These are phyloP conservation scores for Colletotrichum godetiae DNA, from an alignment of 2,329 filamentous ascomycete genomes.

Conservation along the genomic window DNA sequence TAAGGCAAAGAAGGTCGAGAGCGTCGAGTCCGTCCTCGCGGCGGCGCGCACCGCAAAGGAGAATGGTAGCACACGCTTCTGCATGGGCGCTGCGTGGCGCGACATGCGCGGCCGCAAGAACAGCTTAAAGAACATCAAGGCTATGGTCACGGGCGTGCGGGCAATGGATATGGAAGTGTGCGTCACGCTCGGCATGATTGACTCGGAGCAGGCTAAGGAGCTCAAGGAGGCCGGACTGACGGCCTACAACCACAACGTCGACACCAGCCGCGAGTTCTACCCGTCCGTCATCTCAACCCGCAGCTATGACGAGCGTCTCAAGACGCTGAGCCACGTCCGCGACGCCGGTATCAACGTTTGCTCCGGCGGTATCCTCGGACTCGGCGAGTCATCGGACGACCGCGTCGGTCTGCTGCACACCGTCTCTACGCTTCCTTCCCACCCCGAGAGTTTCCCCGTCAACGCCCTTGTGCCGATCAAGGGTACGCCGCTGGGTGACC, in stretches of 20 bases:
- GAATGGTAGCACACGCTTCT: slow-evolving; percentile 91
- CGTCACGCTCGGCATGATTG: slow-evolving; percentile 95
- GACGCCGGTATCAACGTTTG: slow-evolving; percentile 92
- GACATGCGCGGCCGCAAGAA: slow-evolving; percentile 94
- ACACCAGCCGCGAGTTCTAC: slow-evolving; percentile 91
- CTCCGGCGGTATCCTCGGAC: slow-evolving; percentile 86
- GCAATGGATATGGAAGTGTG: slow-evolving; percentile 90
- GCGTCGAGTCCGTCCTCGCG: slow-evolving; percentile 82
- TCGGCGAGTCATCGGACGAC: slow-evolving; percentile 83
- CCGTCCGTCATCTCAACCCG: slow-evolving; percentile 87
- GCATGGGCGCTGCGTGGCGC: slow-evolving; percentile 94
- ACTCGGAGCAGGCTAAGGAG: slow-evolving; percentile 81
- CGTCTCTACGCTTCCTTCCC: slow-evolving; percentile 80
- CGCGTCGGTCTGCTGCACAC: slow-evolving; percentile 87
- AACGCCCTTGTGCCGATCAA: slow-evolving; percentile 93
- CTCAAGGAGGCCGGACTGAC: slow-evolving; percentile 87
- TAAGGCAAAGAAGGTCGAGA: slow-evolving; percentile 81
- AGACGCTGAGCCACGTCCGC: slow-evolving; percentile 82
- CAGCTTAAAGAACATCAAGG: slow-evolving; percentile 83
- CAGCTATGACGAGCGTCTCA: slow-evolving; percentile 86
- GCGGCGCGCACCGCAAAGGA: slow-evolving; percentile 82
- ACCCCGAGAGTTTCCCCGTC: slow-evolving; percentile 92
- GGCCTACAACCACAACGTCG: slow-evolving; percentile 94
- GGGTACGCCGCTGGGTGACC: slow-evolving; percentile 85
- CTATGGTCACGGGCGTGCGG: slow-evolving; percentile 85